phyloP scores from a whole-genome alignment of 441 rosid genomes.

The Rhodomyrtus psidioides region DNA sequence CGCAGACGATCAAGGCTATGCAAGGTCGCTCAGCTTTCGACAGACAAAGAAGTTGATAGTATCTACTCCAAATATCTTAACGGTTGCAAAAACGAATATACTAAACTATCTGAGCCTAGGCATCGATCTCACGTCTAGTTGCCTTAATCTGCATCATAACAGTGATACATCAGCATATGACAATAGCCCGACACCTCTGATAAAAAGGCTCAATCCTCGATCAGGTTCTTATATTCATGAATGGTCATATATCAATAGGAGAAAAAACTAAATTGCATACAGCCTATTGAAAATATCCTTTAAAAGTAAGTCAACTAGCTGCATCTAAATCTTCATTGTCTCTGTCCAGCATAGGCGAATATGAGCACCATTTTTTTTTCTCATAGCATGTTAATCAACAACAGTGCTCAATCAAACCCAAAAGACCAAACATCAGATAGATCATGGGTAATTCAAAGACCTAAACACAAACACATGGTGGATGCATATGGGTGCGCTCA shows the following conservation, averaged over 20 bases:
- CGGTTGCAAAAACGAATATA: background rate
- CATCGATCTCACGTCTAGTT: background rate
- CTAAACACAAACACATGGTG: background rate
- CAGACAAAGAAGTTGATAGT: background rate
- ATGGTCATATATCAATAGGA: background rate
- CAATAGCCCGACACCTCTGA: background rate
- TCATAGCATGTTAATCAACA: background rate
- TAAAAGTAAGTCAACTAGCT: background rate
- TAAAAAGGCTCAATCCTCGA: background rate
- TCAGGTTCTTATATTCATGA: background rate
- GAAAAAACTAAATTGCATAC: background rate
- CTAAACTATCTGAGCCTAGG: background rate
- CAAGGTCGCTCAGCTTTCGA: background rate
- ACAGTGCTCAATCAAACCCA: background rate
- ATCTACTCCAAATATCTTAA: background rate
- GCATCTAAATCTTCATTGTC: background rate
- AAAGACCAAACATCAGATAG: background rate
- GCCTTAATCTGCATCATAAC: background rate
- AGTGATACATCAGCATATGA: background rate
- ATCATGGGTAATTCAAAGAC: background rate
- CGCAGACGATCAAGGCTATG: background rate
- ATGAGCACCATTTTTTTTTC: background rate
- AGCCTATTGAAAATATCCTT: background rate
- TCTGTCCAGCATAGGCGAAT: background rate
- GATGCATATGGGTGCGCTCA: background rate